phyloP scores from a whole-genome alignment of 345 rosid genomes.

The Rhizophora apiculata region DNA sequence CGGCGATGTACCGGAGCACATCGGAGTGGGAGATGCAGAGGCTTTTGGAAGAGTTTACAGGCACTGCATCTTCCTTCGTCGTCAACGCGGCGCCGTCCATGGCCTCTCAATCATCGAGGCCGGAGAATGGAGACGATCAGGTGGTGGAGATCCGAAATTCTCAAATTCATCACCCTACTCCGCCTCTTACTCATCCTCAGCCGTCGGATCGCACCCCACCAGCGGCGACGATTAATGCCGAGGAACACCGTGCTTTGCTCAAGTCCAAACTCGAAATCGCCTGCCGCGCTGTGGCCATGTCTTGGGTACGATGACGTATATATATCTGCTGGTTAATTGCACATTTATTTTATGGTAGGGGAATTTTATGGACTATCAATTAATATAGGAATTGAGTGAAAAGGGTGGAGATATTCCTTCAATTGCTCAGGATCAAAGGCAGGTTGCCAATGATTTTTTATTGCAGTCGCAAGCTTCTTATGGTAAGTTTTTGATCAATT shows the following conservation, averaged over 20 bases:
- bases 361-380: slow-evolving; percentile 4
- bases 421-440: slow-evolving; percentile 35
- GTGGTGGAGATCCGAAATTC: slow-evolving; percentile 41
- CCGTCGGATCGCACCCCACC: slow-evolving; percentile 30
- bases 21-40: slow-evolving; percentile 75
- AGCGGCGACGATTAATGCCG: slow-evolving; percentile 35
- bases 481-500: slow-evolving; percentile 6
- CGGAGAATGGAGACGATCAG: slow-evolving; percentile 36
- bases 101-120: slow-evolving; percentile 35
- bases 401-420: slow-evolving; percentile 56
- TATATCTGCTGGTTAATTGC: not conserved
- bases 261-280: slow-evolving; percentile 64
- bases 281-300: slow-evolving; percentile 75
- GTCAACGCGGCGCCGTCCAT: slow-evolving; percentile 29
- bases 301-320: slow-evolving; percentile 35
- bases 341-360: not conserved
- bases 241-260: slow-evolving; percentile 51
- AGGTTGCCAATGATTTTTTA: slow-evolving; percentile 20
- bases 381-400: slow-evolving; percentile 39
- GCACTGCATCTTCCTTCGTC: slow-evolving; percentile 26
- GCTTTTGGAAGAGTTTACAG: slow-evolving; percentile 49
- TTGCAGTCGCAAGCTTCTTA: slow-evolving; percentile 43
- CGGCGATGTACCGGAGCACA: slow-evolving; percentile 52
- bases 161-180: slow-evolving; percentile 9
- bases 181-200: slow-evolving; percentile 18